Evolutionary conservation across 768 basidiomycete genomes (phyloP).

Genomic region (Lyophyllum atratum): DNA sequence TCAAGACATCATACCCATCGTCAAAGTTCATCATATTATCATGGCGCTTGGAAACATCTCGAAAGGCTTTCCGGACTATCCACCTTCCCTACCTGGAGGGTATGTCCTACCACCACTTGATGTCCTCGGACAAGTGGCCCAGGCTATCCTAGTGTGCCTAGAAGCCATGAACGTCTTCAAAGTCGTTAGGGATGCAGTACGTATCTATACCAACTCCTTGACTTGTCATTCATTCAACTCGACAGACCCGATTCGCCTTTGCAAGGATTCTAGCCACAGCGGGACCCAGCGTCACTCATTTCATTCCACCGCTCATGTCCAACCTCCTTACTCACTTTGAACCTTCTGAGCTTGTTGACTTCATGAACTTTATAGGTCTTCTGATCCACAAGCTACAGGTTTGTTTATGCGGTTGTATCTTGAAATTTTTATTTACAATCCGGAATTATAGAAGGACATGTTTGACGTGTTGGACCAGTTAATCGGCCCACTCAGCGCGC

Average conservation of each 20-base stretch:
- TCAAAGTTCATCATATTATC: conserved; percentile 89
- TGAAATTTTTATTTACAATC: conserved; percentile 1
- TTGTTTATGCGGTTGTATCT: conserved; percentile 12
- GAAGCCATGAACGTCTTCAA: conserved; percentile 87
- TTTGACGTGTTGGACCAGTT: conserved; percentile 89
- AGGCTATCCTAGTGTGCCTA: conserved; percentile 83
- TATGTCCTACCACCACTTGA: conserved; percentile 72
- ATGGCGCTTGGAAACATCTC: conserved; percentile 94
- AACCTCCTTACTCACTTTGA: conserved; percentile 92
- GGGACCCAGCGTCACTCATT: conserved; percentile 82
- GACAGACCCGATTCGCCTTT: conserved; percentile 89
- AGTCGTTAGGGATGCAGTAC: conserved; percentile 89
- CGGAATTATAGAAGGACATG: conserved; percentile 67
- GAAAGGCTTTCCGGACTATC: conserved; percentile 95
- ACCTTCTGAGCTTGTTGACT: conserved; percentile 89
- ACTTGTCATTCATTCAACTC: conserved; percentile 9
- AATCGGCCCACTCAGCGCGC: conserved; percentile 80
- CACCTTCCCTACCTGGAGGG: conserved; percentile 63
- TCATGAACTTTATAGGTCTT: conserved; percentile 92
- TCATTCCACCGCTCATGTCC: conserved; percentile 87
- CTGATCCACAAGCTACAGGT: conserved; percentile 92
- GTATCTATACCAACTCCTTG: conserved; percentile 24
- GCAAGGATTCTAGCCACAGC: conserved; percentile 84
- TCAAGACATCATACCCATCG: conserved; percentile 74
- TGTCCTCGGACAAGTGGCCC: conserved; percentile 83